A percentile compares a stretch with the other conserved stretches of the same genome.
phyloP scores from a whole-genome alignment of 257 asterid species.

The Plantago elongata region DNA sequence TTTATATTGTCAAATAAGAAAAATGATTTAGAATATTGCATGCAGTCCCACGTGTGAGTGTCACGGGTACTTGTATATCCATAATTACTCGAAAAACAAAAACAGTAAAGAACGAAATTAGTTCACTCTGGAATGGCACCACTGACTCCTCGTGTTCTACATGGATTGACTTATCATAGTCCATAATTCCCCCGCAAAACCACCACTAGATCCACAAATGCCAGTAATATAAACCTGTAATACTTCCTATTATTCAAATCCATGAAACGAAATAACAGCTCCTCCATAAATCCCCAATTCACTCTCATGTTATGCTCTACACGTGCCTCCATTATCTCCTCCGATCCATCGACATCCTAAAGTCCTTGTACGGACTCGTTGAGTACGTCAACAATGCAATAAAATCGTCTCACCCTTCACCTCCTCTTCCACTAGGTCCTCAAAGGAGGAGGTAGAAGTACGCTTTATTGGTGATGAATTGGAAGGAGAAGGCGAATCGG shows the following conservation, averaged over 20 bases:
- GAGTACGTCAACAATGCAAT: slow-evolving; percentile 46
- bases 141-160: slow-evolving; percentile 8
- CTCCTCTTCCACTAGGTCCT: slow-evolving; percentile 18
- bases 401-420: slow-evolving; percentile 20
- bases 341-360: slow-evolving; percentile 54
- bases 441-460: not conserved
- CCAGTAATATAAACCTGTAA: slow-evolving; percentile 46
- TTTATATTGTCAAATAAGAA: no score
- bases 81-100: not conserved
- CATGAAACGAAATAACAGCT: slow-evolving; percentile 63
- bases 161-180: no score
- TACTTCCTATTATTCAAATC: slow-evolving; percentile 62
- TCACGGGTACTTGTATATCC: not conserved
- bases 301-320: slow-evolving; percentile 47
- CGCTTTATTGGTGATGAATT: no score
- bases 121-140: not conserved
- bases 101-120: not conserved
- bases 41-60: no score
- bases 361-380: slow-evolving; percentile 43
- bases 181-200: slow-evolving; percentile 37
- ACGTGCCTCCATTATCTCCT: slow-evolving; percentile 52
- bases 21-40: no score
- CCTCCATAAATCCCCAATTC: slow-evolving; percentile 79
- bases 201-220: slow-evolving; percentile 61
- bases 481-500: slow-evolving; percentile 18